phyloP scores from a whole-genome alignment of 495 filamentous ascomycete species.

The Delitschia confertaspora region DNA sequence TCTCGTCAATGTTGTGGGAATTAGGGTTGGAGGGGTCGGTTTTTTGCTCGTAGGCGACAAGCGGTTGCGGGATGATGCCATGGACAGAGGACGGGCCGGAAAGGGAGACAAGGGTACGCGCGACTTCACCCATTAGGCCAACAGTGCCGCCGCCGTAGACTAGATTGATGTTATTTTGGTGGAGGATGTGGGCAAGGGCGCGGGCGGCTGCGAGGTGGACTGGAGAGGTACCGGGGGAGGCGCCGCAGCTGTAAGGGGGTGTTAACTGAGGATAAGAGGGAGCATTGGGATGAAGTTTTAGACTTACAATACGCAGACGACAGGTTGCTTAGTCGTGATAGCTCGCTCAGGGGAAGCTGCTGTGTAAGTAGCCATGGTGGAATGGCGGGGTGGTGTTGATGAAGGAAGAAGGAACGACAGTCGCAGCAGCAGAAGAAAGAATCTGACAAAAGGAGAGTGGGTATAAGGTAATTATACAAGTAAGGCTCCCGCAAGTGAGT shows the following conservation, averaged over 20 bases:
- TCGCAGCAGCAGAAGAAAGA: no score
- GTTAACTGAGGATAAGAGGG: neutral
- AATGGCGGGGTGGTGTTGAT: neutral
- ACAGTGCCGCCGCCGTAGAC: conserved; percentile 94
- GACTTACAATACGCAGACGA: conserved; percentile 57
- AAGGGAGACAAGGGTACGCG: conserved; percentile 75
- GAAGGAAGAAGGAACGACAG: no score
- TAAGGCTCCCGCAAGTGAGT: no score
- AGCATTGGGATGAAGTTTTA: neutral
- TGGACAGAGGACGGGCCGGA: conserved; percentile 76
- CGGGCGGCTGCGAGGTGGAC: conserved; percentile 65
- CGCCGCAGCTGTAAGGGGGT: conserved; percentile 51
- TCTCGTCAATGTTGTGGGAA: conserved; percentile 48
- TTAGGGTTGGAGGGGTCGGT: conserved; percentile 38
- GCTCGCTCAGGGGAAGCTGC: neutral
- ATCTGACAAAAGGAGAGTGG: no score
- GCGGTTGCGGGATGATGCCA: conserved; percentile 81
- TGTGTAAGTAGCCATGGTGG: conserved; percentile 13
- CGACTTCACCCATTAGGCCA: conserved; percentile 90
- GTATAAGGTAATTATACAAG: no score
- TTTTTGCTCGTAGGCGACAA: conserved; percentile 72
- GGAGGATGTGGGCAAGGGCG: conserved; percentile 64
- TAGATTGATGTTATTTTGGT: conserved; percentile 63
- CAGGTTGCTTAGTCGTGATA: conserved; percentile 37
- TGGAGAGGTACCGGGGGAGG: conserved; percentile 60